These are phyloP conservation scores for Lasiodiplodia sp. DNA, from an alignment of 2,329 filamentous ascomycete genomes.

Conservation along the genomic window DNA sequence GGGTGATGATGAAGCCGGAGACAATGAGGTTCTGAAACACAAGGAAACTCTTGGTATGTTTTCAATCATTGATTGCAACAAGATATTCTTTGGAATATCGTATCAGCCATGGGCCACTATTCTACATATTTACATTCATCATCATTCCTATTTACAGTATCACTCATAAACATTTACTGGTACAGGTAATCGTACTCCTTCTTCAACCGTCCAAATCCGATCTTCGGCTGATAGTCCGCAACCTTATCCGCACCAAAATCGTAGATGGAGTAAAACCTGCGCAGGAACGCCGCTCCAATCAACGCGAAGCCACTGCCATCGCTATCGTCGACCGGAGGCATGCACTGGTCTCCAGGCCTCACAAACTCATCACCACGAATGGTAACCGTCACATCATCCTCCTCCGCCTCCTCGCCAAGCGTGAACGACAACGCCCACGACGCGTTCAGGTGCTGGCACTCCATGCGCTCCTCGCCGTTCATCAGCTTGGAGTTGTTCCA, in stretches of 20 bases:
- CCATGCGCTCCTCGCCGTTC: constrained; percentile 32
- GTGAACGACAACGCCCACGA: constrained; percentile 35
- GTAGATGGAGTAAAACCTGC: constrained; percentile 32
- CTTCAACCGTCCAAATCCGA: constrained; percentile 36
- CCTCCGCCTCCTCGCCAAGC: constrained; percentile 31
- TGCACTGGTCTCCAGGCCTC: constrained; percentile 31
- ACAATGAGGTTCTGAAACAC: neutral
- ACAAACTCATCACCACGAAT: constrained; percentile 34
- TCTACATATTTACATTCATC: neutral
- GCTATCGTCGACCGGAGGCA: constrained; percentile 34
- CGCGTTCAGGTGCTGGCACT: constrained; percentile 34
- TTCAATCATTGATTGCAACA: too few relatives aligned
- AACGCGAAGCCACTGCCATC: constrained; percentile 28
- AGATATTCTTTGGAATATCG: too few relatives aligned
- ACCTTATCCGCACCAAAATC: constrained; percentile 35
- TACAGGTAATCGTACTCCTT: constrained; percentile 34
- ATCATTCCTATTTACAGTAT: neutral
- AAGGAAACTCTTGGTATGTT: too few relatives aligned
- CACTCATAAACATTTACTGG: neutral
- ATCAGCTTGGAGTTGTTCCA: constrained; percentile 34
- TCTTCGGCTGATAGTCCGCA: constrained; percentile 32
- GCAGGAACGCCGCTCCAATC: constrained; percentile 32
- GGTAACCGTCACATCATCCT: constrained; percentile 32
- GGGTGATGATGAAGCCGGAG: neutral
- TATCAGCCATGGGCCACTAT: too few relatives aligned